Evolutionary conservation across 192 early-diverging fungal genomes (phyloP).

Genomic region (Spizellomyces sp.): DNA sequence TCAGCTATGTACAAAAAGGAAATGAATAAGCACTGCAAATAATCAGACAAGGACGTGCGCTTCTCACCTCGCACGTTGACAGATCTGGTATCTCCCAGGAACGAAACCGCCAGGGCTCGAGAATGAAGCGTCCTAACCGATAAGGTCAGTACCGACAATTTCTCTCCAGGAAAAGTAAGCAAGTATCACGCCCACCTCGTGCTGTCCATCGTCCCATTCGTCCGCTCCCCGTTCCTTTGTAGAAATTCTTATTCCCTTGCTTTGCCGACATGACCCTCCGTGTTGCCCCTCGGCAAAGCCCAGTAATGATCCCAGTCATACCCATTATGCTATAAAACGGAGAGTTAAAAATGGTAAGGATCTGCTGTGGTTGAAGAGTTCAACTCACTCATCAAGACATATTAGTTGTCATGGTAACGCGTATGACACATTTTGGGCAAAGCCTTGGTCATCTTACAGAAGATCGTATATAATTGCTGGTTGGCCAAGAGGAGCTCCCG

Average conservation of each 20-base stretch:
- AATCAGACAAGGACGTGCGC: not conserved
- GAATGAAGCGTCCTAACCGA: conserved; percentile 34
- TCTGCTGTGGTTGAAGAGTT: too few relatives aligned
- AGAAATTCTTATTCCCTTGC: conserved; percentile 64
- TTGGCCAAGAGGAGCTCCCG: too few relatives aligned
- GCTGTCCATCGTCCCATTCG: conserved; percentile 49
- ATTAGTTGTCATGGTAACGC: too few relatives aligned
- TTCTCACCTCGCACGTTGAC: conserved; percentile 27
- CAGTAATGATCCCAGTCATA: conserved; percentile 9
- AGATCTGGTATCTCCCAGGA: conserved; percentile 42
- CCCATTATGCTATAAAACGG: not conserved
- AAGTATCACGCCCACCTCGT: conserved; percentile 26
- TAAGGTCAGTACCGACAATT: not conserved
- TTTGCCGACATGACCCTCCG: conserved; percentile 44
- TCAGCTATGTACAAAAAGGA: conserved; percentile 15
- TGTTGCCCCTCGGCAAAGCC: conserved; percentile 36
- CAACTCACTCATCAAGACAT: too few relatives aligned
- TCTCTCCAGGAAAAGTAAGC: not conserved
- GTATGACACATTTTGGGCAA: too few relatives aligned
- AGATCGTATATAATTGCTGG: too few relatives aligned
- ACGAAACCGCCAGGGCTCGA: conserved; percentile 41
- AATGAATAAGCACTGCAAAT: not conserved
- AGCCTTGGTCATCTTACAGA: too few relatives aligned
- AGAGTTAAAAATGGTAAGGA: too few relatives aligned
- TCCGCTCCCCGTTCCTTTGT: conserved; percentile 55